Base-by-base conservation (phyloP, 2,329 filamentous ascomycete species). In the Colletotrichum magnum region DNA sequence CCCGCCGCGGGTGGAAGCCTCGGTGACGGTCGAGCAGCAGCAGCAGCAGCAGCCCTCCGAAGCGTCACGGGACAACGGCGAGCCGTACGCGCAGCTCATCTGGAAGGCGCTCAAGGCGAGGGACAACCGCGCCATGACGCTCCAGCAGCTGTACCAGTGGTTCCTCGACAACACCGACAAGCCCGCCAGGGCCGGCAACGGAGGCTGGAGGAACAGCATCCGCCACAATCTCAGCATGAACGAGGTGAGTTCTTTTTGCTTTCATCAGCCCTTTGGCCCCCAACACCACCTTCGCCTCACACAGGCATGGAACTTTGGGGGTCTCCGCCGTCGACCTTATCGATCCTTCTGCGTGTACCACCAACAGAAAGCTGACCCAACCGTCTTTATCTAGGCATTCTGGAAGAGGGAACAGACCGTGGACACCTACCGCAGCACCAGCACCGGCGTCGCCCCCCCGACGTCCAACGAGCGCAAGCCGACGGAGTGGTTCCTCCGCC, bases 171-270 rank as follows among this genome's bases (percentile, higher is more conserved):
- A 97, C 76, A 97, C 94, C 2, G 87, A 89, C 73, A 97, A 96
- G 79, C 41, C 66, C 18, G 89, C 89, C 5, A 89, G 85, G 60
- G 86, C 87, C 53, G 86, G 85, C 7, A 83, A 80, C 13, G 92
- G 90, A 74, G 95, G 95, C 10, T 98, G 95, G 95, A 93, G 95
- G 81, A 98, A 98, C 80, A 97, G 94, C 78, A 97, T 98, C 72
- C 89, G 95, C 2, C 95, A 98, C 79, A 98, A 98, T 74, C 84
- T 98, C 7, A 97, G 94, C 56, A 98, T 98, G 95, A 98, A 98
- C 75, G 87, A 88, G 70, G 95, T 98, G 89, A 81, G 82, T 73
- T n/a, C 7, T 18, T 18, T 24, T 63, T 51, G 12, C n/a, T 51
- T n/a, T 51, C 36, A 39, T 39, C 36, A 24, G 21, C 21, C 21